Evolutionary conservation across 2,329 filamentous ascomycete genomes (phyloP), one percentile per base, ranked within the genome.

Genomic region (Ascomycota sp.): DNA sequence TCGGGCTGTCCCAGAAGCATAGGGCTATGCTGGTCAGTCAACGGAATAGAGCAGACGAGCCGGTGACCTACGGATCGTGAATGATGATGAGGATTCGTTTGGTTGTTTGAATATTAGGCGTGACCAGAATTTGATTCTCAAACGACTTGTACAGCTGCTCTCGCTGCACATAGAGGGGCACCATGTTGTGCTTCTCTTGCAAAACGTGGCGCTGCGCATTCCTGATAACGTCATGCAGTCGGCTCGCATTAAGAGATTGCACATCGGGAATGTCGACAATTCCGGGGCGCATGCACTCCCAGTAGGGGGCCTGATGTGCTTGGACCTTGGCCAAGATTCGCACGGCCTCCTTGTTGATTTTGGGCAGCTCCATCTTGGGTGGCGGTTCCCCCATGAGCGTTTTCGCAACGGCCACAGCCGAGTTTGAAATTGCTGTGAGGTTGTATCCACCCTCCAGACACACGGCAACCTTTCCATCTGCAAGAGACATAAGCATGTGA

Each of bases 401-500:
- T 35, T 74, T 73, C 2, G 82, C 89, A 1, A 98, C 89, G 3
- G 86, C 82, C 4, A 94, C 64, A 1, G 89, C 85, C 4, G 89
- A 95, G 33, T 79, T 74, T 0, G 89, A 92, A 34, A 98, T 98
- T 1, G 89, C 89, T 28, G 72, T 62, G 17, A 98, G 69, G 43
- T 95, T 95, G 53, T 98, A 98, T 7, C 89, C 89, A 15, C 89
- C 89, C 55, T 98, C 89, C 3, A 98, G 63, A 46, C 85, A 94
- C 7, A 94, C 86, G 3, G 81, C 79, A 10, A 98, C 65, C 46
- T 85, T 93, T 20, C 89, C 89, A 27, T 74, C 65, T 1, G 89
- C 86, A 13, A 98, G 62, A 2, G 81, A 83, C 85, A 94, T 95
- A 28, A 98, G 68, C 86, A 95, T 94, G 47, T 94, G 83, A 11